Conservation (phyloP, 192 early-diverging fungal genomes). For the Coemansia sp. region DNA sequence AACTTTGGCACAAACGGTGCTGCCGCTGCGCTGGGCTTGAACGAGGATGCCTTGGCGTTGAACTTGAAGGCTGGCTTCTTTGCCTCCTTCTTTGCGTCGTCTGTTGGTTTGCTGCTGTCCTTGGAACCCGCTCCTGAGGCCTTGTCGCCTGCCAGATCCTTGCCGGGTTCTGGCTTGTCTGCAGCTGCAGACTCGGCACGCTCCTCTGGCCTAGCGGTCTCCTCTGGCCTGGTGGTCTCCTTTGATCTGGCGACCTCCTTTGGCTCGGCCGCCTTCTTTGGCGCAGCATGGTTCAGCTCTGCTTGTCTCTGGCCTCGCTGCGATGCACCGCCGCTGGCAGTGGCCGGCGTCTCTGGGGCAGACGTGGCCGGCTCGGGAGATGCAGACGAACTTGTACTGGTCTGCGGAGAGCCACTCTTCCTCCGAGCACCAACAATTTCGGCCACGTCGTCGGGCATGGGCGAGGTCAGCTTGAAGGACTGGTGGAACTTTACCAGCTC, state of each 20-base stretch:
- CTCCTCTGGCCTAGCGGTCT: too few relatives aligned
- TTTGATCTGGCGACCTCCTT: too few relatives aligned
- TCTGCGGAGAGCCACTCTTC: constrained; percentile 12
- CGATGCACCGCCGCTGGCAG: not conserved
- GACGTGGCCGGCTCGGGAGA: constrained; percentile 1
- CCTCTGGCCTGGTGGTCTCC: too few relatives aligned
- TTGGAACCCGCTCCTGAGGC: too few relatives aligned
- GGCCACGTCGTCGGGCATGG: constrained; percentile 75
- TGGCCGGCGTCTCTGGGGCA: not conserved
- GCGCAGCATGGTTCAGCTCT: too few relatives aligned
- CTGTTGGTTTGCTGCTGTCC: too few relatives aligned
- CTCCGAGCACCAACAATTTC: constrained; percentile 64
- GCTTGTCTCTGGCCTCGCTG: too few relatives aligned
- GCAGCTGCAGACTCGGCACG: too few relatives aligned
- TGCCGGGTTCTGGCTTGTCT: too few relatives aligned
- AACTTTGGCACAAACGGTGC: constrained; percentile 64
- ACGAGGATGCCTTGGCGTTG: constrained; percentile 67
- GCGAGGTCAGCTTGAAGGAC: constrained; percentile 72
- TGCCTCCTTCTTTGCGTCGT: too few relatives aligned
- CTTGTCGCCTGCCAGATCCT: too few relatives aligned
- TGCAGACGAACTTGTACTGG: constrained; percentile 6
- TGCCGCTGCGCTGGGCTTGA: constrained; percentile 70
- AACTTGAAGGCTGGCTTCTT: constrained; percentile 54
- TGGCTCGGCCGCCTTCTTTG: too few relatives aligned
- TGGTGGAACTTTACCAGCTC: constrained; percentile 77